phyloP scores from a whole-genome alignment of 345 rosid genomes.

The Euphorbia peplus region DNA sequence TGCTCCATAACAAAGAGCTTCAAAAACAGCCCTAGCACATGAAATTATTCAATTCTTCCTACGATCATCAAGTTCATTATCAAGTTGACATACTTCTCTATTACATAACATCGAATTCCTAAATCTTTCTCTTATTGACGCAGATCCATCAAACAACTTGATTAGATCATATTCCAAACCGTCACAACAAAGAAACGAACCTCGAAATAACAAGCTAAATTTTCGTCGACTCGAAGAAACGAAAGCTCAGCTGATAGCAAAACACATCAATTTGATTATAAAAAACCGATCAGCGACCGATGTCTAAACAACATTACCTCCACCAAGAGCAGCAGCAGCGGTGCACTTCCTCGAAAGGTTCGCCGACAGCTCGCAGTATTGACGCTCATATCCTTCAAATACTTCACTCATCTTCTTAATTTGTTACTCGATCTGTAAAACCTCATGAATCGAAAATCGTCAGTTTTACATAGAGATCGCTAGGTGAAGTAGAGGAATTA shows the following conservation, averaged over 20 bases:
- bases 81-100: neutral
- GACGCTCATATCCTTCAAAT: slow-evolving; percentile 34
- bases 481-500: neutral
- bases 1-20: neutral
- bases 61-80: neutral
- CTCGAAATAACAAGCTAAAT: neutral
- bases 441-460: neutral
- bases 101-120: neutral
- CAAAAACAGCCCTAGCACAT: neutral
- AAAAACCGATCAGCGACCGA: neutral
- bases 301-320: slow-evolving; percentile 19
- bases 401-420: slow-evolving; percentile 22
- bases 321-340: slow-evolving; percentile 19
- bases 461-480: neutral
- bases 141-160: neutral
- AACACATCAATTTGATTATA: neutral
- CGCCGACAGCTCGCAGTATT: slow-evolving; percentile 32
- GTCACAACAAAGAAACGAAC: neutral
- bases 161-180: neutral
- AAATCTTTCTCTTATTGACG: neutral
- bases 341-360: slow-evolving; percentile 30
- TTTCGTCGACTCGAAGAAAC: neutral
- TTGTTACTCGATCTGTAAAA: neutral
- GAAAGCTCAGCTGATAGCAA: neutral
- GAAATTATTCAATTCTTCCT: neutral